phyloP scores from a whole-genome alignment of 2,329 filamentous ascomycete genomes.

The Venturia aucupariae region DNA sequence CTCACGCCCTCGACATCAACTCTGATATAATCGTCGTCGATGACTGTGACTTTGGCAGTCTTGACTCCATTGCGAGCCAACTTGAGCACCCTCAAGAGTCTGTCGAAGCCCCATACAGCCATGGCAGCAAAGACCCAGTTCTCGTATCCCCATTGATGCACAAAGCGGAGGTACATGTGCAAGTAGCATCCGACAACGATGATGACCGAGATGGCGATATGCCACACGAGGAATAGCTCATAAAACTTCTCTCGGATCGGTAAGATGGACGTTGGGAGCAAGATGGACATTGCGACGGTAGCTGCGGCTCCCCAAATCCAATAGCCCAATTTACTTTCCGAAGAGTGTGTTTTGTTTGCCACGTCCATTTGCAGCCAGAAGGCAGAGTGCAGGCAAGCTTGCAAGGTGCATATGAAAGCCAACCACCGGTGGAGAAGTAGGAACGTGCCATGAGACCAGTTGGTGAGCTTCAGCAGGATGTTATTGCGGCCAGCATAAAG shows the following conservation, averaged over 20 bases:
- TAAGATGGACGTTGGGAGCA: constrained; percentile 20
- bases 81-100: constrained; percentile 31
- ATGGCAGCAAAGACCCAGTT: constrained; percentile 35
- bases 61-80: constrained; percentile 28
- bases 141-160: constrained; percentile 14
- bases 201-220: constrained; percentile 35
- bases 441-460: constrained; percentile 42
- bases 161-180: constrained; percentile 7
- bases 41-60: constrained; percentile 26
- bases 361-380: neutral
- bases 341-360: constrained; percentile 27
- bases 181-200: constrained; percentile 35
- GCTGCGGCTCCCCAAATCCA: constrained; percentile 39
- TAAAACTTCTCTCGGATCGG: constrained; percentile 27
- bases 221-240: constrained; percentile 37
- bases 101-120: constrained; percentile 39
- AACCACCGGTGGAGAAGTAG: constrained; percentile 43
- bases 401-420: constrained; percentile 35
- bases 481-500: constrained; percentile 42
- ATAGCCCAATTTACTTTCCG: constrained; percentile 25
- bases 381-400: constrained; percentile 36
- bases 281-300: constrained; percentile 26
- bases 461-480: constrained; percentile 39
- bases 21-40: constrained; percentile 23
- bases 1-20: constrained; percentile 34